These are phyloP conservation scores for Dactylellina drechsleri DNA, from an alignment of 2,329 filamentous ascomycete species.

Conservation along the genomic window DNA sequence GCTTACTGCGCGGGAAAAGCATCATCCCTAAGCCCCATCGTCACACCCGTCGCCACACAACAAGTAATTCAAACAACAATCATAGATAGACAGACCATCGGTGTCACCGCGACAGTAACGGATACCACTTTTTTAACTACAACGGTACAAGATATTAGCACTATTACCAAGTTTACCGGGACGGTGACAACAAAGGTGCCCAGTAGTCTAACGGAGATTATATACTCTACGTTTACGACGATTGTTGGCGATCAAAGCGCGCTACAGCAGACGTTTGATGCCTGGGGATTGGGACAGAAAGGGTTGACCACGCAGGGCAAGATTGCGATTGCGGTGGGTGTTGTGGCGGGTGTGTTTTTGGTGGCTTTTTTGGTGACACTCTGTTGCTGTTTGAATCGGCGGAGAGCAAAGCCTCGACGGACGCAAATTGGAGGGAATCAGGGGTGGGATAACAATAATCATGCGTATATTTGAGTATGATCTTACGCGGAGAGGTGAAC, in stretches of 20 bases:
- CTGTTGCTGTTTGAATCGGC: constrained; percentile 18
- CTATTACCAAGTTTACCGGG: constrained; percentile 30
- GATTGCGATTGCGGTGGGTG: constrained; percentile 30
- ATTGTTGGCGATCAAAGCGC: constrained; percentile 18
- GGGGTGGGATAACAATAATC: constrained; percentile 9
- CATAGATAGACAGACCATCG: constrained; percentile 13
- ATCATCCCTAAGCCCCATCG: constrained; percentile 1
- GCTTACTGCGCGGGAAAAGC: constrained; percentile 38
- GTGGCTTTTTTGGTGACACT: constrained; percentile 40
- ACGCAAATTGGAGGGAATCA: constrained; percentile 14
- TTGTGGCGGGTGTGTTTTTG: constrained; percentile 22
- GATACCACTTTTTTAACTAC: constrained; percentile 23
- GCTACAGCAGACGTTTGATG: constrained; percentile 27
- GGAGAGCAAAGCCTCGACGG: background rate
- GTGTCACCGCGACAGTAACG: constrained; percentile 21
- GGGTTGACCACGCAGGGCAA: constrained; percentile 40
- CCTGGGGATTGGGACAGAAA: constrained; percentile 31
- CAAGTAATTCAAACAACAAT: constrained; percentile 37
- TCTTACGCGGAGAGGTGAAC: too few species aligned
- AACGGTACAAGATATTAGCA: constrained; percentile 21
- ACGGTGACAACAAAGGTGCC: constrained; percentile 31
- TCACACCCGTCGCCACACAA: constrained; percentile 41
- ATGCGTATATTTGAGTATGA: too few species aligned
- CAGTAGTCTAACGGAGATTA: constrained; percentile 30
- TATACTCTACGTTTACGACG: constrained; percentile 40